Base-by-base conservation (phyloP, 2,329 filamentous ascomycete genomes). In the Penicillium aurantiogriseum region DNA sequence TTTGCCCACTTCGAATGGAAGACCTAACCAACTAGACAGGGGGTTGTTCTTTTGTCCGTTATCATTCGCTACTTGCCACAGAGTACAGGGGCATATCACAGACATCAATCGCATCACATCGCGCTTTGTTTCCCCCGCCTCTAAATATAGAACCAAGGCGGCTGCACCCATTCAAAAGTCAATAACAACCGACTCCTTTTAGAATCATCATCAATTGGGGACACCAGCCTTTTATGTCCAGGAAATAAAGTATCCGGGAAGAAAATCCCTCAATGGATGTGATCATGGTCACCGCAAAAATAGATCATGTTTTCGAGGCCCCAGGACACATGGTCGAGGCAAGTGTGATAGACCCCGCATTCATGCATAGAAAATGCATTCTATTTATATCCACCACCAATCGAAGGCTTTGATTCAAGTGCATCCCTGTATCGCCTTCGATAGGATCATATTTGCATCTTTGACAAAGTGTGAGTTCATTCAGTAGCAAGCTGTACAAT, bases 91-190 rank as follows among this genome's bases (percentile, higher is more conserved):
- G 45, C 45, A 47, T 47, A 8, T 52, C 9, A 54, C 40, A 52
- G 46, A 44, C 4, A 15, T n/a, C 36, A 27, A 47, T 43, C 23
- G 49, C 43, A 46, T 52, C 49, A 45, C 43, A 21, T 40, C 38
- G 38, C 38, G 8, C 43, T 46, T 48, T 23, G n/a, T 51, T 50
- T 27, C 58, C 53, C 57, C 58, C 60, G 45, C 60, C 55, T 60
- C 60, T 63, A 62, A 60, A 46, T 60, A 45, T 62, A 62, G 54
- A 56, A 56, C 35, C 23, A 27, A 40, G 15, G 9, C 27, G 17
- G 13, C 36, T 31, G 1, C 25, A 39, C 23, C 8, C 4, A n/a
- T 11, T 23, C 2, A 7, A 5, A 38, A 25, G 21, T 40, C 8
- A 40, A 8, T 27, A 27, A 40, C 48, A 17, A 9, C 23, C 25